Evolutionary conservation across 352 stramenopile species (phyloP).

Genomic region (Pythium apleroticum): DNA sequence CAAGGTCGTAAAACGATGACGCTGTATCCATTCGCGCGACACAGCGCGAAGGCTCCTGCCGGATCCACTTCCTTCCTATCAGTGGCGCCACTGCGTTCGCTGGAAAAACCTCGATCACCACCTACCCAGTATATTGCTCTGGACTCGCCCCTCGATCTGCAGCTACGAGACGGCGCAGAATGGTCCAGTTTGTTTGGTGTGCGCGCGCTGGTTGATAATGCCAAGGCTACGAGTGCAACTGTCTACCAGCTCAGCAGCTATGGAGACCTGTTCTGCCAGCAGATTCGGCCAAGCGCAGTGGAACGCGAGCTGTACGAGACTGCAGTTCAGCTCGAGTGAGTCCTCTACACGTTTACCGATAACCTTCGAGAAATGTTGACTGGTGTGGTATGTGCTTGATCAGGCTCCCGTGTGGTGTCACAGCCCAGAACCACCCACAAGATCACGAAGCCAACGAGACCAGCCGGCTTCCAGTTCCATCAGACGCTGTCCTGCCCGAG

Average conservation of each 20-base stretch:
- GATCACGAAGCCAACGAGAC: slow-evolving; percentile 8
- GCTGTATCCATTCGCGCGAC: slow-evolving; percentile 19
- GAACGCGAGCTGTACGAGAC: slow-evolving; percentile 39
- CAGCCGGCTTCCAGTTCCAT: slow-evolving; percentile 40
- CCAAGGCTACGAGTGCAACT: slow-evolving; percentile 20
- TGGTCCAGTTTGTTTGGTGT: slow-evolving; percentile 54
- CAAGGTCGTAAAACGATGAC: slow-evolving; percentile 24
- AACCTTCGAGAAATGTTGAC: not conserved
- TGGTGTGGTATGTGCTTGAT: not conserved
- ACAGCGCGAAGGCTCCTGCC: not conserved
- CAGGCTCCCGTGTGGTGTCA: slow-evolving; percentile 59
- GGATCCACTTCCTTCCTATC: slow-evolving; percentile 25
- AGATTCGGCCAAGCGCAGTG: slow-evolving; percentile 34
- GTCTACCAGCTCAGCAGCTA: slow-evolving; percentile 68
- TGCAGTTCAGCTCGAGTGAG: slow-evolving; percentile 62
- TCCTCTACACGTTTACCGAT: not conserved
- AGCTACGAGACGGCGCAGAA: slow-evolving; percentile 58
- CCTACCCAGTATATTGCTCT: slow-evolving; percentile 54
- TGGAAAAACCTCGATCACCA: not conserved
- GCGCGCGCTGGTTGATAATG: slow-evolving; percentile 32
- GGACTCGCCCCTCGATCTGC: slow-evolving; percentile 61
- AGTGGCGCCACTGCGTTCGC: slow-evolving; percentile 38
- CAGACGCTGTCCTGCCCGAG: slow-evolving; percentile 61
- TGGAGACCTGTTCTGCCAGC: slow-evolving; percentile 65
- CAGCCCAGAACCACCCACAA: slow-evolving; percentile 20